Conservation (phyloP, 2,329 filamentous ascomycete species). For the Fusarium scirpi region DNA sequence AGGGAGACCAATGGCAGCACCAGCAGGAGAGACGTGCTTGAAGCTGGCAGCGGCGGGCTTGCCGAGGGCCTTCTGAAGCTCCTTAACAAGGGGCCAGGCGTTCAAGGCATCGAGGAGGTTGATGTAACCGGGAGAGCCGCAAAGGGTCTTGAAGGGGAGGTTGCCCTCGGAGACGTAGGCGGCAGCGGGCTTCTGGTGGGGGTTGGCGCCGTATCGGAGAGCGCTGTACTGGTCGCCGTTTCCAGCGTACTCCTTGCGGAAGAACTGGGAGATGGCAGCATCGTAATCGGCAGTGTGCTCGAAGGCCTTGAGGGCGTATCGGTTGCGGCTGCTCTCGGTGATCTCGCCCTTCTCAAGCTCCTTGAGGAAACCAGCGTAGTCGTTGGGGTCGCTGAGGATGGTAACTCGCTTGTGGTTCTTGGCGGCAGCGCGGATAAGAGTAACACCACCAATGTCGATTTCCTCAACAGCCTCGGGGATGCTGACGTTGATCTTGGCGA, state of each 20-base stretch:
- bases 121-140: constrained; percentile 93
- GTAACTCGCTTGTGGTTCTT: constrained; percentile 98
- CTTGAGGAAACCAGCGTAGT: constrained; percentile 94
- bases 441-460: constrained; percentile 98
- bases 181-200: constrained; percentile 96
- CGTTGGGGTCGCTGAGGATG: constrained; percentile 91
- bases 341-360: constrained; percentile 91
- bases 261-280: constrained; percentile 93
- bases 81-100: constrained; percentile 96
- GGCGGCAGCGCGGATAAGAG: constrained; percentile 92
- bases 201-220: constrained; percentile 95
- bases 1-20: constrained; percentile 91
- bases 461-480: constrained; percentile 97
- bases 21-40: constrained; percentile 98
- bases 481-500: constrained; percentile 96
- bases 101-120: constrained; percentile 97
- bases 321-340: constrained; percentile 84
- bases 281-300: constrained; percentile 99
- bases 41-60: constrained; percentile 95
- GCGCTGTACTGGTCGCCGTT: constrained; percentile 85
- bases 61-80: constrained; percentile 88
- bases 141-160: constrained; percentile 94
- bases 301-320: constrained; percentile 96
- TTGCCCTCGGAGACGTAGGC: constrained; percentile 79
- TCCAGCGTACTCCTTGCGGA: constrained; percentile 94